Evolutionary conservation across 495 filamentous ascomycete genomes (phyloP).

Genomic region (Xylaria nigripes): DNA sequence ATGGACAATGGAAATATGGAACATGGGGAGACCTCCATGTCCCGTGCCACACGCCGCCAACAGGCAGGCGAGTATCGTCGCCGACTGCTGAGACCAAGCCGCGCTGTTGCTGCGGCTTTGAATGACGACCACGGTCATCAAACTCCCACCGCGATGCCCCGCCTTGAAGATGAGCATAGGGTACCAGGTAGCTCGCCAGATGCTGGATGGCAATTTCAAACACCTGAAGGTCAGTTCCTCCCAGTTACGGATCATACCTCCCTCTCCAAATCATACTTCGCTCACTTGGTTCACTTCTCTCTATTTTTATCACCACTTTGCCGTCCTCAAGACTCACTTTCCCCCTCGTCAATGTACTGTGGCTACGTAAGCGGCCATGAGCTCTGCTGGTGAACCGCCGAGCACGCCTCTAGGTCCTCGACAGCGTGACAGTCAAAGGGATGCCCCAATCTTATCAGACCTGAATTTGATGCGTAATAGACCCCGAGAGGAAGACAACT

Average conservation of each 20-base stretch:
- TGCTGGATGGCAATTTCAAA: slow-evolving; percentile 12
- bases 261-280: not conserved
- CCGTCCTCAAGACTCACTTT: not conserved
- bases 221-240: slow-evolving; percentile 16
- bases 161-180: not conserved
- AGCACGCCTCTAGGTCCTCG: not conserved
- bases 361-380: not conserved
- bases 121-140: not conserved
- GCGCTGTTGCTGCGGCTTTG: not conserved
- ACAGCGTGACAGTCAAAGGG: not conserved
- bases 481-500: not conserved
- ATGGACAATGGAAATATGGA: slow-evolving; percentile 19
- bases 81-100: slow-evolving; percentile 10
- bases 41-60: slow-evolving; percentile 16
- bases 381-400: not conserved
- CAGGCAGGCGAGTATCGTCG: slow-evolving; percentile 22
- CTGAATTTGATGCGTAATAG: not conserved
- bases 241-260: not conserved
- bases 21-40: slow-evolving; percentile 2
- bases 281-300: not conserved
- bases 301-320: not conserved
- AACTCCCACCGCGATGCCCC: not conserved
- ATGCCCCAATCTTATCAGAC: not conserved
- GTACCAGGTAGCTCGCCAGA: slow-evolving; percentile 2
- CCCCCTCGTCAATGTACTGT: not conserved